phyloP scores from a whole-genome alignment of 306 rosid genomes.

The Echinosophora koreensis region DNA sequence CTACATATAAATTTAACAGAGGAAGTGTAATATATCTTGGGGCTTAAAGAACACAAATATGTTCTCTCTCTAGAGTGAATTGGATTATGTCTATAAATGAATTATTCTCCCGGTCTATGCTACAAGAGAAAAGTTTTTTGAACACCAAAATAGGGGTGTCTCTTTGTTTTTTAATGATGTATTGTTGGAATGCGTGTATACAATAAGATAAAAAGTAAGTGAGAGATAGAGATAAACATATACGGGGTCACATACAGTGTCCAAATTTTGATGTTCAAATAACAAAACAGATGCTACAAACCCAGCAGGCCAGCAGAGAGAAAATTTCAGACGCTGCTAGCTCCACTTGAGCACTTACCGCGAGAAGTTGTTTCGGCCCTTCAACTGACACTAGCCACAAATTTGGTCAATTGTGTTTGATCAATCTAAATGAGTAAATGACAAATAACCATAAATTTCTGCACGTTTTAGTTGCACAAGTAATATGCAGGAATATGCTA shows the following conservation, averaged over 20 bases:
- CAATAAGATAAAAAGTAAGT: too few relatives aligned
- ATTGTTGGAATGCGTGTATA: too few relatives aligned
- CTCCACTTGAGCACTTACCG: background rate
- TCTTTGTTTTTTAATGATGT: too few relatives aligned
- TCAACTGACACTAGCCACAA: conserved; percentile 49
- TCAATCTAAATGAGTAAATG: conserved; percentile 38
- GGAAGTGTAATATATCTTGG: background rate
- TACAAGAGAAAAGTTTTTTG: too few relatives aligned
- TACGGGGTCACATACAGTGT: too few relatives aligned
- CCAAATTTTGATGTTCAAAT: too few relatives aligned
- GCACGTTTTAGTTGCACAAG: conserved; percentile 44
- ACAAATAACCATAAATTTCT: conserved; percentile 36
- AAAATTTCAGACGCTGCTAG: conserved; percentile 22
- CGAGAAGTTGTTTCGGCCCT: conserved; percentile 20
- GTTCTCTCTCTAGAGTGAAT: conserved; percentile 3
- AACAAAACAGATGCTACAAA: conserved; percentile 32
- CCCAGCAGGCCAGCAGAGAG: conserved; percentile 17
- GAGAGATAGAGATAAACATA: too few relatives aligned
- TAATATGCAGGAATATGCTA: conserved; percentile 54
- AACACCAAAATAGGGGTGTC: too few relatives aligned
- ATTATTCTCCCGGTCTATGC: conserved; percentile 10
- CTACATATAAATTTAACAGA: background rate
- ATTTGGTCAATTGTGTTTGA: conserved; percentile 36
- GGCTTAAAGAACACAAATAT: background rate
- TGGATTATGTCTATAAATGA: background rate